Evolutionary conservation across 345 rosid genomes (phyloP).

Genomic region (Acer yangbiense): DNA sequence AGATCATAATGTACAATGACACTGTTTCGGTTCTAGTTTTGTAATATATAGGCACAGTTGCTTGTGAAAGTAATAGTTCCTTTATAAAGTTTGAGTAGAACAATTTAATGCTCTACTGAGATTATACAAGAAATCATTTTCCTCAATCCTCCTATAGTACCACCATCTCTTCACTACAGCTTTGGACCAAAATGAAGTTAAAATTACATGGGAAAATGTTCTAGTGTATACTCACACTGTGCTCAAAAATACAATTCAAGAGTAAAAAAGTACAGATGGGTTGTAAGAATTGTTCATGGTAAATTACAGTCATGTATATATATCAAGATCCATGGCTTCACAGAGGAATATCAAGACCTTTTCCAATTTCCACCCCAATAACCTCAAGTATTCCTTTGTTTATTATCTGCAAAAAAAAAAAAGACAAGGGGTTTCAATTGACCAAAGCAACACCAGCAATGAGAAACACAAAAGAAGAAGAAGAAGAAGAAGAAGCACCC

Average conservation of each 20-base stretch:
- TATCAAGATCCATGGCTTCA: slow-evolving; percentile 26
- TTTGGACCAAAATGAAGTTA: background rate
- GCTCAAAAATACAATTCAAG: background rate
- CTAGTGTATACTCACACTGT: background rate
- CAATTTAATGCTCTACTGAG: background rate
- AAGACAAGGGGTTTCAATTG: background rate
- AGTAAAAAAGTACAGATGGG: background rate
- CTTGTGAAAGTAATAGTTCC: background rate
- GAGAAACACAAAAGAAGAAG: background rate
- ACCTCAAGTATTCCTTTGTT: slow-evolving; percentile 71
- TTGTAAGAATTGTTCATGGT: background rate
- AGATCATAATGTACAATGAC: background rate
- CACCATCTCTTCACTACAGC: too few relatives aligned
- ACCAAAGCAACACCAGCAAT: background rate
- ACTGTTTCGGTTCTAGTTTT: background rate
- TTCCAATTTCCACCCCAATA: slow-evolving; percentile 81
- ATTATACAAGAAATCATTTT: background rate
- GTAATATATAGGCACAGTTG: background rate
- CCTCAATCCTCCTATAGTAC: too few relatives aligned
- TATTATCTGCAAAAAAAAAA: slow-evolving; percentile 52
- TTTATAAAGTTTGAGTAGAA: background rate
- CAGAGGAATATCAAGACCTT: slow-evolving; percentile 85
- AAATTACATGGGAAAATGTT: background rate
- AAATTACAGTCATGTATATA: background rate
- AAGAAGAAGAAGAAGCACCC: slow-evolving; percentile 11